phyloP scores from a whole-genome alignment of 2,329 filamentous ascomycete species.

The Cyphellophora attinorum region DNA sequence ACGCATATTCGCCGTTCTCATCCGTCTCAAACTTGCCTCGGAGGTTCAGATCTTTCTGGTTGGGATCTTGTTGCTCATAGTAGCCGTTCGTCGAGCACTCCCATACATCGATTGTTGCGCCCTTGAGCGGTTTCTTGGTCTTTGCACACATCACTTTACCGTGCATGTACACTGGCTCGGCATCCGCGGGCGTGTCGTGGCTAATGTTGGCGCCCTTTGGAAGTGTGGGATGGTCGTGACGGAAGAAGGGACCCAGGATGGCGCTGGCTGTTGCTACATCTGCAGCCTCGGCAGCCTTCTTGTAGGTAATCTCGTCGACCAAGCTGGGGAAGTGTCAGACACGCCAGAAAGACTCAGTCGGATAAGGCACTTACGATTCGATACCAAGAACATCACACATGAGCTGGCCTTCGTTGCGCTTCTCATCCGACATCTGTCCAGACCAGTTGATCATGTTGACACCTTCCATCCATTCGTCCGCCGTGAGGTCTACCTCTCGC shows the following conservation, averaged over 20 bases:
- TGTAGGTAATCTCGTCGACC: slow-evolving; percentile 74
- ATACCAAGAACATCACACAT: slow-evolving; percentile 50
- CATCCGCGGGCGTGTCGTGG: slow-evolving; percentile 38
- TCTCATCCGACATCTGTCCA: slow-evolving; percentile 52
- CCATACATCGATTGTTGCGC: slow-evolving; percentile 67
- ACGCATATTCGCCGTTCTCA: slow-evolving; percentile 51
- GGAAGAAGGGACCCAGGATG: slow-evolving; percentile 80
- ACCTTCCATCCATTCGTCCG: slow-evolving; percentile 50
- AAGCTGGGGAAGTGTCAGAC: slow-evolving; percentile 29
- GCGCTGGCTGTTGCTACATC: slow-evolving; percentile 60
- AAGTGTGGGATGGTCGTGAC: slow-evolving; percentile 59
- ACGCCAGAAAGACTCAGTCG: neutral
- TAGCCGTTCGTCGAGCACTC: slow-evolving; percentile 64
- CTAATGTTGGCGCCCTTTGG: slow-evolving; percentile 61
- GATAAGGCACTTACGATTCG: slow-evolving; percentile 36
- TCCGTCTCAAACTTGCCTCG: slow-evolving; percentile 64
- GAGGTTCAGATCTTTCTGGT: slow-evolving; percentile 64
- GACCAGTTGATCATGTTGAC: slow-evolving; percentile 52
- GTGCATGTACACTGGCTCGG: slow-evolving; percentile 54
- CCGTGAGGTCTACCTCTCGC: slow-evolving; percentile 47
- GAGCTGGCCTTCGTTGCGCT: slow-evolving; percentile 54
- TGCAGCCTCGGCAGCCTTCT: slow-evolving; percentile 43
- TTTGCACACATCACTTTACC: slow-evolving; percentile 48
- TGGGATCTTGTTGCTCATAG: slow-evolving; percentile 64
- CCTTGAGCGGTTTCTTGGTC: slow-evolving; percentile 55